Percentiles rank a stretch among this genome's conserved stretches.
phyloP scores from a whole-genome alignment of 1,284 basidiomycete genomes.

The Tilletia horrida region DNA sequence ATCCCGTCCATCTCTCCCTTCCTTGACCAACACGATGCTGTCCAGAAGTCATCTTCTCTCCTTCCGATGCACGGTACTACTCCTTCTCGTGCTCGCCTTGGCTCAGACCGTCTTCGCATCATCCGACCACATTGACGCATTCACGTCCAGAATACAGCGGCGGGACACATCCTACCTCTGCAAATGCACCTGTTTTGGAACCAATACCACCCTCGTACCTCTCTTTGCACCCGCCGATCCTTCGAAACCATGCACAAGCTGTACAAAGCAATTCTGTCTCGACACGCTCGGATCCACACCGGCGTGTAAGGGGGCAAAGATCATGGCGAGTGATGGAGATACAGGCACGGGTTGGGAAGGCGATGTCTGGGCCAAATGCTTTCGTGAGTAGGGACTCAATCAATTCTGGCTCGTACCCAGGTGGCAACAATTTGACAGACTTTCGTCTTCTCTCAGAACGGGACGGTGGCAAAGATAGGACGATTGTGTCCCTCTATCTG shows the following conservation, averaged over 20 bases:
- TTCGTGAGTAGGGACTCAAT: conserved; percentile 26
- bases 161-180: conserved; percentile 37
- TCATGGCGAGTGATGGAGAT: conserved; percentile 48
- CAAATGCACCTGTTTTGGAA: conserved; percentile 55
- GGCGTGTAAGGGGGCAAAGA: conserved; percentile 48
- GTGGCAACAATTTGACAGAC: background rate
- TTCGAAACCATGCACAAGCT: conserved; percentile 48
- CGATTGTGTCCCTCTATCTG: conserved; percentile 48
- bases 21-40: no score
- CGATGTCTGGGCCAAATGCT: conserved; percentile 54
- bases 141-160: background rate
- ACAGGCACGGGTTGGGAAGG: conserved; percentile 54
- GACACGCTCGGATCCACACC: conserved; percentile 38
- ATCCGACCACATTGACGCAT: background rate
- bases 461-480: conserved; percentile 48
- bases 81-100: background rate
- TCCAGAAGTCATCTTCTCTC: no score
- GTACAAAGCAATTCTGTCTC: conserved; percentile 54
- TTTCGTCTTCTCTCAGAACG: conserved; percentile 30
- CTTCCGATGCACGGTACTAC: background rate
- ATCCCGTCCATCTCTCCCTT: no score
- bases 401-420: background rate
- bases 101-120: background rate
- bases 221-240: conserved; percentile 40
- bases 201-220: conserved; percentile 53